Conservation (phyloP, 805 yeast species). For the Dipodascus albidus region DNA sequence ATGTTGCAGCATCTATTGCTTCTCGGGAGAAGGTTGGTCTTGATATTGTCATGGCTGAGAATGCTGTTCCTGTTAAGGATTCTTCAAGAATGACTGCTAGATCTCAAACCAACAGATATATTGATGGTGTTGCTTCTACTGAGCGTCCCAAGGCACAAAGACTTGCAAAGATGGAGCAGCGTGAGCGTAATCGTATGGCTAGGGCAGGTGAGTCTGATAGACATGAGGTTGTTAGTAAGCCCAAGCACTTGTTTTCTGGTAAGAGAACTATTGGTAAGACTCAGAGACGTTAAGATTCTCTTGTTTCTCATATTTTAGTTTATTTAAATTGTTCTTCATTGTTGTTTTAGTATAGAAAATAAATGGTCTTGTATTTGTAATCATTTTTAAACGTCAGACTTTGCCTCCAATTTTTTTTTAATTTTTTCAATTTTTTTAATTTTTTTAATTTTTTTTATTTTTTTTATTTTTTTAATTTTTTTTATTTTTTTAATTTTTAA, state of each 20-base stretch:
- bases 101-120: slow-evolving; percentile 60
- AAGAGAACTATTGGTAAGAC: slow-evolving; percentile 93
- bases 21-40: slow-evolving; percentile 47
- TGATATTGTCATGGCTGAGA: slow-evolving; percentile 60
- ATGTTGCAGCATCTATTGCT: slow-evolving; percentile 23
- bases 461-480: no score
- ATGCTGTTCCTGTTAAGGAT: slow-evolving; percentile 26
- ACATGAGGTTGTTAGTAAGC: slow-evolving; percentile 71
- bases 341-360: background rate
- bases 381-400: background rate
- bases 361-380: background rate
- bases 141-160: slow-evolving; percentile 76
- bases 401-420: no score
- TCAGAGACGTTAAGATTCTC: slow-evolving; percentile 57
- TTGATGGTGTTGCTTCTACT: slow-evolving; percentile 76
- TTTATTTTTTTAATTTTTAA: no score
- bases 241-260: slow-evolving; percentile 92
- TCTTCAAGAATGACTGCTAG: slow-evolving; percentile 27
- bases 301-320: background rate
- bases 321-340: background rate
- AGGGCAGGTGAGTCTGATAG: slow-evolving; percentile 96
- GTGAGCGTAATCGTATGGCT: slow-evolving; percentile 86
- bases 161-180: slow-evolving; percentile 78
- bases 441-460: no score
- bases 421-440: no score